Percentiles rank a stretch among this genome's conserved stretches.
Evolutionary conservation across 257 asterid species (phyloP).

Genomic region (Ophiorrhiza pumila): DNA sequence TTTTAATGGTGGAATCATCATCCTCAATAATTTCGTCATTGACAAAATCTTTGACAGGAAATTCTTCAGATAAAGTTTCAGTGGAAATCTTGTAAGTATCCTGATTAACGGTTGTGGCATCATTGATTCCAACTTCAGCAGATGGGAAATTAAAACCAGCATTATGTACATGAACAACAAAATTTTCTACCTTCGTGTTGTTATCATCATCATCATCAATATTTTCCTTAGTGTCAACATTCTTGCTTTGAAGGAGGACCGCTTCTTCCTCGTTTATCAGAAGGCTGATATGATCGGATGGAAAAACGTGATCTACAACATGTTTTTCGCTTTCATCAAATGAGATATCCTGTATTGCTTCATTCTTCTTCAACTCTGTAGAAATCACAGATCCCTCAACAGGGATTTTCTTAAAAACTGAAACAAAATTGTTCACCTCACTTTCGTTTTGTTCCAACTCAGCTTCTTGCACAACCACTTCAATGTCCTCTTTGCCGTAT

Average conservation of each 20-base stretch:
- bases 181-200: no score
- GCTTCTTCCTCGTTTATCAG: no score
- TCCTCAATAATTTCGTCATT: no score
- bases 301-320: not conserved
- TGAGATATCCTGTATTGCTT: not conserved
- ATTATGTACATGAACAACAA: not conserved
- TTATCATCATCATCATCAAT: not conserved
- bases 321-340: not conserved
- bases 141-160: not conserved
- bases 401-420: not conserved
- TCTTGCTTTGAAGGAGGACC: not conserved
- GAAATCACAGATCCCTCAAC: not conserved
- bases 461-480: no score
- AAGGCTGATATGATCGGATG: not conserved
- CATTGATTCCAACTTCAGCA: not conserved
- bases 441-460: not conserved
- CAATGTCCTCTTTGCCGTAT: not conserved
- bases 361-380: not conserved
- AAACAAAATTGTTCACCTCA: not conserved
- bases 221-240: not conserved
- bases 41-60: no score
- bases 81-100: not conserved
- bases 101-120: not conserved
- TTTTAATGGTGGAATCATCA: not conserved
- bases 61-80: not conserved